Percentiles rank a stretch among this genome's conserved stretches.
These are phyloP conservation scores for Cutaneotrichosporon cutaneum DNA, from an alignment of 1,284 basidiomycete species.

Conservation along the genomic window DNA sequence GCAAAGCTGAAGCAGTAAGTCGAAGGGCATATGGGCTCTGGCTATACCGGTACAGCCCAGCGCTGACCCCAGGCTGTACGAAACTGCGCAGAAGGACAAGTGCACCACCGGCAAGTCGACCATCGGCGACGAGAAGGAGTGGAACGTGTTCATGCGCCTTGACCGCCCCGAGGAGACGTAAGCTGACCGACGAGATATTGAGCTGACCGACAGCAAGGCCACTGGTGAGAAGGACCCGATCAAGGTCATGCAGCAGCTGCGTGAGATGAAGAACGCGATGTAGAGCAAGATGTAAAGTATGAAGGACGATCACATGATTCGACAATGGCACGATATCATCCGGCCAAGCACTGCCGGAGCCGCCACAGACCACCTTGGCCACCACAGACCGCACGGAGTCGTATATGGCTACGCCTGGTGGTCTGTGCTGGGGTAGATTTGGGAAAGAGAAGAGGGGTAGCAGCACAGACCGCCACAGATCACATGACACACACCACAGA, in stretches of 20 bases:
- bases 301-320: neutral
- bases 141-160: conserved; percentile 57
- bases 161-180: conserved; percentile 45
- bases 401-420: neutral
- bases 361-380: neutral
- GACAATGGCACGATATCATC: neutral
- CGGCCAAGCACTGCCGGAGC: neutral
- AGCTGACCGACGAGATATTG: conserved; percentile 6
- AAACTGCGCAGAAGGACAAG: conserved; percentile 39
- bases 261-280: conserved; percentile 81
- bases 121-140: conserved; percentile 57
- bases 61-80: conserved; percentile 32
- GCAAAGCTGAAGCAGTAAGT: conserved; percentile 43
- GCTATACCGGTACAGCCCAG: no score
- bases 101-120: conserved; percentile 54
- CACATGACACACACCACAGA: neutral
- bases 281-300: conserved; percentile 11
- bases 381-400: neutral
- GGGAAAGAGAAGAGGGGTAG: neutral
- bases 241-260: conserved; percentile 68
- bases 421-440: neutral
- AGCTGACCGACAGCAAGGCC: conserved; percentile 52
- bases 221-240: conserved; percentile 56
- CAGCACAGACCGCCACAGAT: neutral
- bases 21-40: no score